Percentiles rank a stretch among this genome's conserved stretches.
Conservation (phyloP, 345 rosid genomes). For the Eucalyptus sp. region DNA sequence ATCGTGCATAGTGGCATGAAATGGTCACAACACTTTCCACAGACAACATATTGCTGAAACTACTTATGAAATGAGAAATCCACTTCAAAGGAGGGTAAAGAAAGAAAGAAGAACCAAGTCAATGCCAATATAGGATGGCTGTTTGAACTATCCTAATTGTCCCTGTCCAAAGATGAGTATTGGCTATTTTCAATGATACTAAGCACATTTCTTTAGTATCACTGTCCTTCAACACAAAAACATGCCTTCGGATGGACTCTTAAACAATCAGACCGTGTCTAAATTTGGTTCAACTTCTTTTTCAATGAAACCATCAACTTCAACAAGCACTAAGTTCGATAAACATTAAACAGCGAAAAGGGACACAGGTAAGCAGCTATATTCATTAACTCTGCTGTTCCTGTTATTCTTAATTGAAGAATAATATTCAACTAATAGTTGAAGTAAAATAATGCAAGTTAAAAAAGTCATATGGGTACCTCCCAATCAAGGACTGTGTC, state of each 20-base stretch:
- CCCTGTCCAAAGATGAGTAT: background rate
- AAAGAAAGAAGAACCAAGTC: background rate
- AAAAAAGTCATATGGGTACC: constrained; percentile 27
- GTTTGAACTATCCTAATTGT: background rate
- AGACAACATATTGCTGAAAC: background rate
- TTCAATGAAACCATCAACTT: background rate
- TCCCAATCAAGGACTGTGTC: constrained; percentile 99
- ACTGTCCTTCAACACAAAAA: background rate
- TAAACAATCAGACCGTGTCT: background rate
- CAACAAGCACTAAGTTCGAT: background rate
- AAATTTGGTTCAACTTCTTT: background rate
- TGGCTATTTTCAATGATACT: background rate
- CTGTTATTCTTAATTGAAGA: background rate
- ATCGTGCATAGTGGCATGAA: background rate
- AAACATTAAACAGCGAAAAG: background rate
- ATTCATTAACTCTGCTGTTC: background rate
- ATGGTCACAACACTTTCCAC: background rate
- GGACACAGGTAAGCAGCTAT: background rate
- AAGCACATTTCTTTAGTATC: background rate
- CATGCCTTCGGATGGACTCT: background rate
- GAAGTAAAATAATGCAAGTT: background rate
- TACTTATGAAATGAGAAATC: background rate
- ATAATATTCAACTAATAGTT: background rate
- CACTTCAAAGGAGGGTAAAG: background rate
- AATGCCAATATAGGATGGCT: background rate